A percentile compares a stretch with the other conserved stretches of the same genome.
phyloP scores from a whole-genome alignment of 805 yeast species.

The Zygosaccharomyces pseudorouxii region DNA sequence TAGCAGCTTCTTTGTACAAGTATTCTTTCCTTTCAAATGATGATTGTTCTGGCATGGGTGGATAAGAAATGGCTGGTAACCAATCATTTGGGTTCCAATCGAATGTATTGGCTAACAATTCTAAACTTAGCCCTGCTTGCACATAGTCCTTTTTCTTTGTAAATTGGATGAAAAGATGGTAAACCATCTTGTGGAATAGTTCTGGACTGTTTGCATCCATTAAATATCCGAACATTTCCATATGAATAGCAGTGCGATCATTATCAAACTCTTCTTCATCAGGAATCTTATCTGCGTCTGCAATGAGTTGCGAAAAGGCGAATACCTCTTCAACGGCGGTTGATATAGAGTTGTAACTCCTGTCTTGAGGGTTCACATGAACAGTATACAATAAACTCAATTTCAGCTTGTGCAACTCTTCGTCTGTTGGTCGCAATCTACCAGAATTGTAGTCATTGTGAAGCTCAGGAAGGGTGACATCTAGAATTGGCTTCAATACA shows the following conservation, averaged over 20 bases:
- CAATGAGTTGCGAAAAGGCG: slow-evolving; percentile 58
- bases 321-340: slow-evolving; percentile 50
- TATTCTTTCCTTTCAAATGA: slow-evolving; percentile 77
- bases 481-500: slow-evolving; percentile 18
- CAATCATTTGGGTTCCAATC: slow-evolving; percentile 60
- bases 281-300: slow-evolving; percentile 70
- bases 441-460: slow-evolving; percentile 28
- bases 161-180: slow-evolving; percentile 66
- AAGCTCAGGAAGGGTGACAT: slow-evolving; percentile 25
- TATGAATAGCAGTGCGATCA: slow-evolving; percentile 74
- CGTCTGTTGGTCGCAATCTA: slow-evolving; percentile 22
- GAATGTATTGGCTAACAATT: slow-evolving; percentile 70
- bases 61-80: slow-evolving; percentile 55
- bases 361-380: slow-evolving; percentile 50
- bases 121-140: slow-evolving; percentile 81
- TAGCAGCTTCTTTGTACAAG: slow-evolving; percentile 64
- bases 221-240: slow-evolving; percentile 71
- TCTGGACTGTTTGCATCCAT: slow-evolving; percentile 77
- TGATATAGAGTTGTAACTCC: slow-evolving; percentile 48
- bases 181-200: slow-evolving; percentile 70
- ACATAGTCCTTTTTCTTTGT: slow-evolving; percentile 55
- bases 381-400: slow-evolving; percentile 18
- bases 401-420: slow-evolving; percentile 22
- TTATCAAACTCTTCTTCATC: slow-evolving; percentile 79
- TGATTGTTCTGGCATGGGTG: slow-evolving; percentile 73